Base-by-base conservation (phyloP, 2,329 filamentous ascomycete species). In the Sporothrix euskadiensis region DNA sequence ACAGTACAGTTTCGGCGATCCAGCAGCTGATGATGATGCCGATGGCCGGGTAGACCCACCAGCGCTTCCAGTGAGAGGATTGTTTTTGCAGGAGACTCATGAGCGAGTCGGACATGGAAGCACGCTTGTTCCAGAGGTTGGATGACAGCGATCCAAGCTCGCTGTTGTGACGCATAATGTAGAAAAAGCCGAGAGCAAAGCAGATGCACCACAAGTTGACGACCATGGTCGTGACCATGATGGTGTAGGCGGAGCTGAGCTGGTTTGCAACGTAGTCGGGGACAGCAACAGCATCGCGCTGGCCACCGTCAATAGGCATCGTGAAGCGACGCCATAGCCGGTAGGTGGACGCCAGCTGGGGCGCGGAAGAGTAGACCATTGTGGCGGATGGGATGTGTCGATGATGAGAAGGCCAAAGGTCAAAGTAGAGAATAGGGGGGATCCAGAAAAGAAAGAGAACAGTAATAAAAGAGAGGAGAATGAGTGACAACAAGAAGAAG, bases 41-140 rank as follows among this genome's bases (percentile, higher is more conserved):
- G 7, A 75, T 75, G 57, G 74, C 74, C 49, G 72, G 74, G 72
- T 75, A 75, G 2, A 75, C 74, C 74, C 74, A 75, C 74, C 74
- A 75, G 32, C 72, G 72, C 35, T 61, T 54, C 74, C 74, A 75
- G 72, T 75, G 74, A 14, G 59, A 59, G 3, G 65, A 30, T 8
- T 71, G 39, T 9, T 57, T 63, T 16, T 73, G 71, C 35, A 75
- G 4, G 16, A 75, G 69, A 35, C 69, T 72, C 69, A 73, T 65
- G 35, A 75, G 72, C 57, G 74, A 75, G 69, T 75, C 74, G 30
- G 69, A 44, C 74, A 75, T 75, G 74, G 69, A 72, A 9, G 69
- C 63, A 10, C 74, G 74, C 66, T 75, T 75, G 72, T 75, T 75
- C 74, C 74, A 75, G 26, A 75, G 70, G 22, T 73, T 73, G 26